Evolutionary conservation across 345 rosid genomes (phyloP).

Genomic region (Populus deltoides): DNA sequence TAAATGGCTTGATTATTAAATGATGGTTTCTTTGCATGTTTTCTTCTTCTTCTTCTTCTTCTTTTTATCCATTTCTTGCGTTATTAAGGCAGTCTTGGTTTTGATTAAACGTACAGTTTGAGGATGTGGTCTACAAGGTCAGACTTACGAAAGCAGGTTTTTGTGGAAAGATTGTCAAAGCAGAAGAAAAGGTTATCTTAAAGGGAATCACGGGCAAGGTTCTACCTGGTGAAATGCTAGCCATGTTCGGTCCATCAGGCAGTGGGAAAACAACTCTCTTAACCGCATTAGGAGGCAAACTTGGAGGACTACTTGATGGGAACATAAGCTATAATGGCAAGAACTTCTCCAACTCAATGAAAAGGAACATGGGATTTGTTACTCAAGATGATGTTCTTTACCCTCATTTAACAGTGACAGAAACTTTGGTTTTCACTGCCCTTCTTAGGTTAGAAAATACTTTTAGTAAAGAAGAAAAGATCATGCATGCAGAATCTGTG

Average conservation of each 20-base stretch:
- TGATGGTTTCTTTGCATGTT: background rate
- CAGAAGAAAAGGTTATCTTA: conserved; percentile 40
- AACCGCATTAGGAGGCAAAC: conserved; percentile 52
- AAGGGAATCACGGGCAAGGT: conserved; percentile 50
- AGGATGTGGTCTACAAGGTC: conserved; percentile 47
- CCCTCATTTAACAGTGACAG: conserved; percentile 52
- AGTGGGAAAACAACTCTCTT: conserved; percentile 55
- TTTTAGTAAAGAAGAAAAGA: conserved; percentile 34
- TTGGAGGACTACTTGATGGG: conserved; percentile 39
- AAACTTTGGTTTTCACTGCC: conserved; percentile 53
- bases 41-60: background rate
- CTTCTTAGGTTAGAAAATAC: conserved; percentile 29
- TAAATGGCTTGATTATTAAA: background rate
- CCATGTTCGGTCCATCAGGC: conserved; percentile 62
- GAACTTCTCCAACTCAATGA: conserved; percentile 39
- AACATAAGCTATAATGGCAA: conserved; percentile 45
- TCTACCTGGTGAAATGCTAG: conserved; percentile 53
- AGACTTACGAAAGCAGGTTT: conserved; percentile 21
- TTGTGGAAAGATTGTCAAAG: conserved; percentile 17
- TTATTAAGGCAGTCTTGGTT: background rate
- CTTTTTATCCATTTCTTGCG: background rate
- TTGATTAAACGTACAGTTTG: conserved; percentile 38
- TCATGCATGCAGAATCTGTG: conserved; percentile 44
- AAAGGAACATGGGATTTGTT: conserved; percentile 51
- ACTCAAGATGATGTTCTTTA: conserved; percentile 61